A percentile compares a stretch with the other conserved stretches of the same genome.
Conservation (phyloP, 2,329 filamentous ascomycete genomes). For the Clonostachys byssicola region DNA sequence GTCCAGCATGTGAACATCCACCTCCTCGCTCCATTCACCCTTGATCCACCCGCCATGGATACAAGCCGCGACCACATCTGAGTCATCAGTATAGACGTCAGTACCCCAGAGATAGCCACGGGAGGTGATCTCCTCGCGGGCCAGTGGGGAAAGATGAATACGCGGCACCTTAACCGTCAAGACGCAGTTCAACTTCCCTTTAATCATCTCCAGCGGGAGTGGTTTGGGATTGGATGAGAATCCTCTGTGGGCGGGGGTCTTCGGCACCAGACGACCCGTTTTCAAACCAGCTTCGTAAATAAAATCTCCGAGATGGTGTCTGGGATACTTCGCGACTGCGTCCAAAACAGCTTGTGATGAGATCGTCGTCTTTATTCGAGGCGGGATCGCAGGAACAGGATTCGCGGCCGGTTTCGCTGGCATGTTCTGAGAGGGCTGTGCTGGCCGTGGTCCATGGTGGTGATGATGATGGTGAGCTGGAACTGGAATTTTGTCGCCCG, state of each 20-base stretch:
- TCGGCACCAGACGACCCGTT: slow-evolving; percentile 40
- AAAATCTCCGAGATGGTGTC: slow-evolving; percentile 79
- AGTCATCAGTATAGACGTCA: slow-evolving; percentile 93
- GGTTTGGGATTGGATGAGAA: slow-evolving; percentile 60
- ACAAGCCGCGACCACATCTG: slow-evolving; percentile 85
- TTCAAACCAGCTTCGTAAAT: slow-evolving; percentile 71
- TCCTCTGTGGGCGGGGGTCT: slow-evolving; percentile 30
- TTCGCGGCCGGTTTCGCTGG: neutral
- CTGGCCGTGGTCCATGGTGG: slow-evolving; percentile 16
- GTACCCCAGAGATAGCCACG: slow-evolving; percentile 86
- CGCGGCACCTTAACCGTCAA: slow-evolving; percentile 84
- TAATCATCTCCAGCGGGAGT: slow-evolving; percentile 67
- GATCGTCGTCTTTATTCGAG: slow-evolving; percentile 63
- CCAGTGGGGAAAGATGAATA: slow-evolving; percentile 64
- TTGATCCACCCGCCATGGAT: slow-evolving; percentile 92
- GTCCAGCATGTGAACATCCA: slow-evolving; percentile 66
- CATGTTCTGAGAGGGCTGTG: slow-evolving; percentile 10
- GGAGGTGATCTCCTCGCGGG: slow-evolving; percentile 79
- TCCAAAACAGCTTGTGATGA: slow-evolving; percentile 68
- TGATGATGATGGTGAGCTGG: slow-evolving; percentile 36
- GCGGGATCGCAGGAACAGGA: slow-evolving; percentile 29
- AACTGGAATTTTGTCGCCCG: slow-evolving; percentile 31
- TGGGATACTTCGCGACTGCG: slow-evolving; percentile 64
- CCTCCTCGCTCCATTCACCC: slow-evolving; percentile 79
- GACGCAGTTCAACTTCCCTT: slow-evolving; percentile 81